Evolutionary conservation across 805 yeast genomes (phyloP).

Genomic region (Wickerhamomyces ciferrii): DNA sequence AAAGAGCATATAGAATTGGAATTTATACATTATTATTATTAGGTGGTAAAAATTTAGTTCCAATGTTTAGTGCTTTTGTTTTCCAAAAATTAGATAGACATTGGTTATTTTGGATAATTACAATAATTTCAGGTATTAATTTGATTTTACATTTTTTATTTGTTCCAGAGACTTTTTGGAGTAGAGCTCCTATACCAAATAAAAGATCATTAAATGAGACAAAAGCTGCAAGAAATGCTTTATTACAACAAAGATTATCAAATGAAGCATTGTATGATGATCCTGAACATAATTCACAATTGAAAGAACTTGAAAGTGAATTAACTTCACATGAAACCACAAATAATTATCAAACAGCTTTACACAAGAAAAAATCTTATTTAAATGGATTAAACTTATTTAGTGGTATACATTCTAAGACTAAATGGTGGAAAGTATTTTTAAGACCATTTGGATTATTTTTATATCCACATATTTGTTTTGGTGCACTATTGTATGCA

Average conservation of each 20-base stretch:
- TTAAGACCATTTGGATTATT: constrained; percentile 48
- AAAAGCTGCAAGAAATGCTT: constrained; percentile 31
- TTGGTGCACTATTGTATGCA: constrained; percentile 46
- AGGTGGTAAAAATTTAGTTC: constrained; percentile 60
- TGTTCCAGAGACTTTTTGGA: constrained; percentile 66
- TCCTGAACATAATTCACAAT: not conserved
- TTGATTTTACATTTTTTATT: constrained; percentile 41
- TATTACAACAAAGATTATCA: not conserved
- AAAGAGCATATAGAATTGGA: constrained; percentile 55
- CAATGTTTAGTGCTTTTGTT: constrained; percentile 49
- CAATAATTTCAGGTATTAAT: constrained; percentile 45
- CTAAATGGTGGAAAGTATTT: constrained; percentile 51
- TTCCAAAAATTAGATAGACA: constrained; percentile 44
- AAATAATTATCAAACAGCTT: too few species aligned
- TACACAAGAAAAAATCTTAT: constrained; percentile 17
- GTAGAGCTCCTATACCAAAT: constrained; percentile 43
- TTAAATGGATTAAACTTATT: constrained; percentile 32
- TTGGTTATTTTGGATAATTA: constrained; percentile 57
- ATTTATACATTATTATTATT: constrained; percentile 50
- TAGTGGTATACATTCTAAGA: constrained; percentile 44
- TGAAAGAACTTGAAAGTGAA: not conserved
- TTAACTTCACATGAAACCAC: not conserved
- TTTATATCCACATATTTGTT: constrained; percentile 45
- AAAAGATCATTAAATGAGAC: constrained; percentile 44
- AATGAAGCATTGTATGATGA: not conserved